Evolutionary conservation across 257 asterid species (phyloP), one percentile per base, ranked within the genome.

Genomic region (Fraxinus pennsylvanica): DNA sequence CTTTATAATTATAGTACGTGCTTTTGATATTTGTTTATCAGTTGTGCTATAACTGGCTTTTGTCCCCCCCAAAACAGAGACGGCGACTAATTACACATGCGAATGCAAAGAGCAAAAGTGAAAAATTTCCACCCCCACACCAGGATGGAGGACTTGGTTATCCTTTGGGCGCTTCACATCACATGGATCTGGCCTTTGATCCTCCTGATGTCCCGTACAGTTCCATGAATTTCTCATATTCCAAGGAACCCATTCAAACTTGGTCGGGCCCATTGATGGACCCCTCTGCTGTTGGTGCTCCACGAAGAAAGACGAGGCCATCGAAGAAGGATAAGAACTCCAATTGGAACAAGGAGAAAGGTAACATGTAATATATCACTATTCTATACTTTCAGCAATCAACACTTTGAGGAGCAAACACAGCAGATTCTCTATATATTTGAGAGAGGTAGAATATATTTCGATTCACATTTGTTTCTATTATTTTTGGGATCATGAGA

Each of bases 111-210:
- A 93, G 97, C 92, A 91, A 89, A 85, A 93, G 97, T 52, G 96
- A 91, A 77, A 93, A 93, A 76, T 93, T 93, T 73, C 97, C 97
- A 52, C 97, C 97, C 9, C 97, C 97, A 19, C 97, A 91, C 84
- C 91, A 90, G 76, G 97, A 91, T 43, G 97, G 97, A 32, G 92
- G 94, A 7, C 88, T 93, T 13, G 92, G 92, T 57, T 90, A 84
- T 80, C 87, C 91, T 19, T 73, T 91, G 67, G 96, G 92, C 0
- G 78, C 88, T 6, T 86, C 94, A 4, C 89, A 89, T 82, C 89
- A 88, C 86, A 85, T 86, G 66, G 90, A 89, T 65, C 85, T 92
- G 19, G 74, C 77, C 29, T 83, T 75, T 73, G 96, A 93, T 72
- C 92, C 92, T 35, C 92, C 97, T 9, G 89, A 86, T 13, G 88